Evolutionary conservation across 2,329 filamentous ascomycete species (phyloP).

Genomic region (Fusarium temperatum): DNA sequence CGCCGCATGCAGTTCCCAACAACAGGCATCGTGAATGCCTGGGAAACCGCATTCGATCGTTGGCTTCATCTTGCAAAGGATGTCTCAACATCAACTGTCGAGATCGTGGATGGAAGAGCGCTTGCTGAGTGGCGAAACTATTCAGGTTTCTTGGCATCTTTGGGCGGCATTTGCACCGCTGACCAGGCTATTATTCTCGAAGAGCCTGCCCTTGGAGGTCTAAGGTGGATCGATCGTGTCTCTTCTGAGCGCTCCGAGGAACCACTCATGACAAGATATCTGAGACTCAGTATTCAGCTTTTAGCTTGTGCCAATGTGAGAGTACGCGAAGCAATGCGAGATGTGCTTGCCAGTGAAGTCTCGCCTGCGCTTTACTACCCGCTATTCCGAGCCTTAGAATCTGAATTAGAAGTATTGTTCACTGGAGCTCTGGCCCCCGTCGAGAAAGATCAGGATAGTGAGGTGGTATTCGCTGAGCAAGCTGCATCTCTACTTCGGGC

Average conservation of each 20-base stretch:
- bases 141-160: constrained; percentile 73
- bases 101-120: constrained; percentile 63
- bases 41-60: constrained; percentile 71
- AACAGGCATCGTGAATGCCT: constrained; percentile 72
- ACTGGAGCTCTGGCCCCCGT: constrained; percentile 62
- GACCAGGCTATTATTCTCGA: constrained; percentile 66
- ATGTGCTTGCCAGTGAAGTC: constrained; percentile 72
- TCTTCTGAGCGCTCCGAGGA: constrained; percentile 69
- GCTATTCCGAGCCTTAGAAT: constrained; percentile 71
- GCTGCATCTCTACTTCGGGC: constrained; percentile 70
- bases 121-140: constrained; percentile 74
- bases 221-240: constrained; percentile 72
- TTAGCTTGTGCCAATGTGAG: constrained; percentile 71
- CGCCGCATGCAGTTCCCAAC: constrained; percentile 70
- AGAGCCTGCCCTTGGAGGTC: constrained; percentile 63
- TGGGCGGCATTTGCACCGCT: constrained; percentile 72
- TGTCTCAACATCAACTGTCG: constrained; percentile 62
- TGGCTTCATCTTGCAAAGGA: constrained; percentile 73
- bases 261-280: constrained; percentile 66
- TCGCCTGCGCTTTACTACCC: constrained; percentile 69
- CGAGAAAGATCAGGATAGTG: constrained; percentile 64
- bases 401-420: constrained; percentile 71
- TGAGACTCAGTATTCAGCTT: constrained; percentile 71
- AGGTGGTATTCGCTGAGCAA: constrained; percentile 74
- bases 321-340: constrained; percentile 72